Conservation (phyloP, 73 alveolate species). For the Halteria grandinella region DNA sequence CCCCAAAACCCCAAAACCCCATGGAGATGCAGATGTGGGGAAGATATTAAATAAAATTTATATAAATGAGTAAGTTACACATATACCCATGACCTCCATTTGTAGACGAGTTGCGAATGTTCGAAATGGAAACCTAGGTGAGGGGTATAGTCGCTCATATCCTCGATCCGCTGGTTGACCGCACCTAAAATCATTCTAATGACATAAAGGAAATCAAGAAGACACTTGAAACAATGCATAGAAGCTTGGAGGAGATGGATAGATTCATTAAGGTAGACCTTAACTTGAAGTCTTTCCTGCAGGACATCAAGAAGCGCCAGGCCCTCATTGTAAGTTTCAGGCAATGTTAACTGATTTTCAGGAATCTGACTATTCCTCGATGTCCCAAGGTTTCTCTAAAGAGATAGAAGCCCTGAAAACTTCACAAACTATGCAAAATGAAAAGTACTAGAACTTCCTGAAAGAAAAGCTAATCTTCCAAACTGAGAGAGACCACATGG, state of each 20-base stretch:
- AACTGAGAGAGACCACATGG: constrained; percentile 3
- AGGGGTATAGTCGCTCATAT: constrained; percentile 4
- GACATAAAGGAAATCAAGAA: constrained; percentile 1
- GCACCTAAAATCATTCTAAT: neutral
- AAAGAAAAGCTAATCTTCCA: constrained; percentile 27
- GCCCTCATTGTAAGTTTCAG: neutral
- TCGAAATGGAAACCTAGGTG: constrained; percentile 22
- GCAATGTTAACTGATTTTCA: neutral
- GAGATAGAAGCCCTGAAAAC: neutral
- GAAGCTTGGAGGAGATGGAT: constrained; percentile 31
- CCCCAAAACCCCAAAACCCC: too few species aligned
- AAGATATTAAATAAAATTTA: too few species aligned
- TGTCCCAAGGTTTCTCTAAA: neutral
- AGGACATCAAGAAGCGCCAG: constrained; percentile 19
- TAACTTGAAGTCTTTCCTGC: constrained; percentile 17
- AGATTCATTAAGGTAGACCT: constrained; percentile 19
- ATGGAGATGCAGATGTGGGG: too few species aligned
- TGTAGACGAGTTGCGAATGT: constrained; percentile 4
- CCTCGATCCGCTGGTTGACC: constrained; percentile 1
- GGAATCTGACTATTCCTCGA: constrained; percentile 10
- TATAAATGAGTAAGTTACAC: too few species aligned
- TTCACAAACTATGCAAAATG: neutral
- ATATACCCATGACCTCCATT: too few species aligned
- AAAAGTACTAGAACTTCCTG: constrained; percentile 2
- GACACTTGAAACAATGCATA: constrained; percentile 1